These are phyloP conservation scores for Rhizopogon sp. DNA, from an alignment of 768 basidiomycete species.

Conservation along the genomic window DNA sequence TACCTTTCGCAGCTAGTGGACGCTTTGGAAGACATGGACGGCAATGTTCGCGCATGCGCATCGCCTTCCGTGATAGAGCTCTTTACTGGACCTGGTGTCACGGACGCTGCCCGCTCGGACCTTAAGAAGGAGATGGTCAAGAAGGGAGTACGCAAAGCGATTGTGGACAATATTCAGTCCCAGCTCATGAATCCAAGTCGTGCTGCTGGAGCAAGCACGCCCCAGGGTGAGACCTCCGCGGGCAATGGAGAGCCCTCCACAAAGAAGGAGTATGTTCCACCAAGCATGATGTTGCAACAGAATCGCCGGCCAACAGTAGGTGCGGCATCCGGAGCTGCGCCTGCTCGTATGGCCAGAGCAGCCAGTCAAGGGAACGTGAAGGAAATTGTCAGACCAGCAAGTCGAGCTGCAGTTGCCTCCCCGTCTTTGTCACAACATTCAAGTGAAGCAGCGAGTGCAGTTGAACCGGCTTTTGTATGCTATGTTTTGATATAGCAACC, in stretches of 20 bases:
- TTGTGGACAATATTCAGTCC: conserved; percentile 73
- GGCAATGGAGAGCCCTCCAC: conserved; percentile 36
- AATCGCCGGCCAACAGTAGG: conserved; percentile 44
- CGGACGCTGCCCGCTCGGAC: conserved; percentile 85
- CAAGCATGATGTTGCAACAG: conserved; percentile 58
- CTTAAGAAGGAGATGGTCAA: conserved; percentile 88
- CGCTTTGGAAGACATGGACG: conserved; percentile 85
- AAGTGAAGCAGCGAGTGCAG: conserved; percentile 38
- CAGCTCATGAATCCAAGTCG: conserved; percentile 50
- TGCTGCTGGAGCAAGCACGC: conserved; percentile 35
- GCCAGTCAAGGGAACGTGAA: conserved; percentile 46
- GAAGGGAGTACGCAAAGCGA: conserved; percentile 82
- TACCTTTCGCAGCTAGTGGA: conserved; percentile 80
- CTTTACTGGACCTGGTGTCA: conserved; percentile 78
- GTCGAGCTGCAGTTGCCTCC: conserved; percentile 49
- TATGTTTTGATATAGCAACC: neutral
- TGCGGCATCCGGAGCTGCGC: conserved; percentile 17
- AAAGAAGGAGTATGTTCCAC: conserved; percentile 66
- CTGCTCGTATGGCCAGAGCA: conserved; percentile 36
- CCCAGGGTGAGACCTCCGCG: conserved; percentile 57
- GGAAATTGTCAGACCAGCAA: conserved; percentile 51
- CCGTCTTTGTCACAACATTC: conserved; percentile 38
- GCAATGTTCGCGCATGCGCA: conserved; percentile 83
- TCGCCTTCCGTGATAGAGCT: conserved; percentile 76
- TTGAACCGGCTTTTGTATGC: conserved; percentile 69